A percentile compares a stretch with the other conserved stretches of the same genome.
phyloP scores from a whole-genome alignment of 2,329 filamentous ascomycete genomes.

The Colletotrichum sp. region DNA sequence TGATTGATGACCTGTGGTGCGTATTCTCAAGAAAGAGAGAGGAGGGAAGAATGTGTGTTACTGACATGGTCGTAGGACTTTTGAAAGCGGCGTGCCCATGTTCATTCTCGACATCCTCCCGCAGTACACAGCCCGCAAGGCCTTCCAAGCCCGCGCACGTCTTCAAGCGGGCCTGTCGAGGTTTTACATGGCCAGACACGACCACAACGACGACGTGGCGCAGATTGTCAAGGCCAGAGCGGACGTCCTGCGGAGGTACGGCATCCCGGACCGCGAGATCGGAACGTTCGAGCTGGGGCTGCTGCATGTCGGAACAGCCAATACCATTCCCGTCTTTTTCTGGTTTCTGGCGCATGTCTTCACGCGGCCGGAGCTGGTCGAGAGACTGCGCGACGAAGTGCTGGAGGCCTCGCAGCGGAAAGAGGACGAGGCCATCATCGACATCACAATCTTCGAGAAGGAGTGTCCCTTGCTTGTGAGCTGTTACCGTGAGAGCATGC shows the following conservation, averaged over 20 bases:
- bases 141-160: slow-evolving; percentile 27
- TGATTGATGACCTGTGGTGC: slow-evolving; percentile 38
- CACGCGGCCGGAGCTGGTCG: slow-evolving; percentile 26
- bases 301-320: slow-evolving; percentile 31
- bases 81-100: slow-evolving; percentile 26
- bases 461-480: neutral
- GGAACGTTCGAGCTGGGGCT: slow-evolving; percentile 34
- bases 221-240: slow-evolving; percentile 30
- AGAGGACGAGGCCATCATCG: neutral
- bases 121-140: slow-evolving; percentile 30
- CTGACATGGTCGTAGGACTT: slow-evolving; percentile 26
- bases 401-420: neutral
- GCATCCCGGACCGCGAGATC: slow-evolving; percentile 28
- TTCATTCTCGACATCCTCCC: slow-evolving; percentile 35
- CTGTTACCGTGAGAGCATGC: neutral
- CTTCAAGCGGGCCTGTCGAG: slow-evolving; percentile 26
- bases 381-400: slow-evolving; percentile 28
- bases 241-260: slow-evolving; percentile 27
- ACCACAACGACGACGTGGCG: slow-evolving; percentile 29
- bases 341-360: slow-evolving; percentile 37
- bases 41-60: neutral
- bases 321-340: slow-evolving; percentile 40
- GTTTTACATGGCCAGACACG: slow-evolving; percentile 33
- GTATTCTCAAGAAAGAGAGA: neutral
- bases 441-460: neutral